A percentile compares a stretch with the other conserved stretches of the same genome.
Conservation (phyloP, 495 filamentous ascomycete genomes). For the Hypoxylon crocopeplum region DNA sequence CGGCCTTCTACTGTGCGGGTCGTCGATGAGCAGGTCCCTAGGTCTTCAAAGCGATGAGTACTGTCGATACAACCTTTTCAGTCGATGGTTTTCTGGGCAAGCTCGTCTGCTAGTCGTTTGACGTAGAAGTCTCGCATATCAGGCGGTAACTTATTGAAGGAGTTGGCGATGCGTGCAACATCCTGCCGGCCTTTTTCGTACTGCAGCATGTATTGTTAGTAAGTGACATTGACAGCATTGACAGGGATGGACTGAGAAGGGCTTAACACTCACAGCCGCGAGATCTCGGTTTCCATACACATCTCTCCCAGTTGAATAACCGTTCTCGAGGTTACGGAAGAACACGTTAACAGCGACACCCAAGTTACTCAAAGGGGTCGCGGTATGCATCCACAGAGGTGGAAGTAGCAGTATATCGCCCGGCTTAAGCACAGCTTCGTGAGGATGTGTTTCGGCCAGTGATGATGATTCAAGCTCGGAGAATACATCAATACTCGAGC, state of each 20-base stretch:
- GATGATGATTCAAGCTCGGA: constrained; percentile 43
- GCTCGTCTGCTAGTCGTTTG: constrained; percentile 73
- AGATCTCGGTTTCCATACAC: constrained; percentile 90
- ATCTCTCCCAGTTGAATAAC: constrained; percentile 79
- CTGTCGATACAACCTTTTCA: not conserved
- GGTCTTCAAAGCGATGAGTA: not conserved
- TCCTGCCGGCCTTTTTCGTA: constrained; percentile 83
- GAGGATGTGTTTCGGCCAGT: constrained; percentile 65
- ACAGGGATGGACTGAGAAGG: not conserved
- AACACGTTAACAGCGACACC: constrained; percentile 87
- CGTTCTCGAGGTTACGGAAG: constrained; percentile 72
- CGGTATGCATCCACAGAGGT: constrained; percentile 84
- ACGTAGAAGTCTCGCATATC: constrained; percentile 79
- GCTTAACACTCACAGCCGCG: constrained; percentile 53
- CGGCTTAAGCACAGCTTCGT: constrained; percentile 67
- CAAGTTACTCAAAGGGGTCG: constrained; percentile 64
- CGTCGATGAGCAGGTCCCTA: not conserved
- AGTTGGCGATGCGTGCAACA: constrained; percentile 68
- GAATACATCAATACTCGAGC: constrained; percentile 76
- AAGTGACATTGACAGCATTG: not conserved
- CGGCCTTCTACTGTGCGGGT: too few species aligned
- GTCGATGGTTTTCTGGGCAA: constrained; percentile 46
- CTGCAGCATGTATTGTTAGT: constrained; percentile 6
- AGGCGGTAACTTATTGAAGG: constrained; percentile 69
- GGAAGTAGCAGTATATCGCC: constrained; percentile 85